These are phyloP conservation scores for Aspergillus saccharolyticus DNA, from an alignment of 495 filamentous ascomycete genomes.

Conservation along the genomic window DNA sequence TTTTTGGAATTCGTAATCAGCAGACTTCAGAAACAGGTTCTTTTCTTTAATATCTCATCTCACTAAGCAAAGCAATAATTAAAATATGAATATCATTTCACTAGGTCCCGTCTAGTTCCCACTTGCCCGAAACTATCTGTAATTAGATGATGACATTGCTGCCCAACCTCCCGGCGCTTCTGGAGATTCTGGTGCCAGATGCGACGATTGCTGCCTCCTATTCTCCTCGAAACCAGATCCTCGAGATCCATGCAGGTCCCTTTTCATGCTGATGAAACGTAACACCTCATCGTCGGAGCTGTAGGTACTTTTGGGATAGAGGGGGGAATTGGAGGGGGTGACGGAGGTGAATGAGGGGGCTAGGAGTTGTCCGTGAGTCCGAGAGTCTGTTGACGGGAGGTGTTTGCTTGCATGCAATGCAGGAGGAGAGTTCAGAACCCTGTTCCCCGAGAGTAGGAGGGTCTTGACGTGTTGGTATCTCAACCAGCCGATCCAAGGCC, in stretches of 20 bases:
- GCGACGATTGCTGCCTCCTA: not conserved
- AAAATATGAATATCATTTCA: slow-evolving; percentile 7
- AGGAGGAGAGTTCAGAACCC: slow-evolving; percentile 1
- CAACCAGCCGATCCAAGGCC: slow-evolving; percentile 13
- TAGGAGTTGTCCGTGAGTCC: not conserved
- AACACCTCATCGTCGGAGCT: not conserved
- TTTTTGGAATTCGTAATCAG: not conserved
- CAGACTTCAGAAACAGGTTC: not conserved
- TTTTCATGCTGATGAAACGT: slow-evolving; percentile 1
- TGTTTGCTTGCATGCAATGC: slow-evolving; percentile 7
- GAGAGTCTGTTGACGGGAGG: not conserved
- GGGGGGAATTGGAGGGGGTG: not conserved
- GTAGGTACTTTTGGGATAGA: slow-evolving; percentile 3
- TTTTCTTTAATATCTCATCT: not conserved
- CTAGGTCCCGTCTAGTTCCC: slow-evolving; percentile 6
- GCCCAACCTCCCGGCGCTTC: slow-evolving; percentile 31
- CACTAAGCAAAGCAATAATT: slow-evolving; percentile 2
- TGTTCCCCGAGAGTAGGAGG: slow-evolving; percentile 13
- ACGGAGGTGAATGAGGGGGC: not conserved
- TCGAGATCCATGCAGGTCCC: slow-evolving; percentile 3
- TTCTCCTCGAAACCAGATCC: not conserved
- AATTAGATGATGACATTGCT: slow-evolving; percentile 34
- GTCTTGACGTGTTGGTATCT: slow-evolving; percentile 20
- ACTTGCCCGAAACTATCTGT: slow-evolving; percentile 9
- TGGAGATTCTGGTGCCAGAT: not conserved